These are phyloP conservation scores for Arctostaphylos glauca DNA, from an alignment of 148 eudicot species.

Conservation along the genomic window DNA sequence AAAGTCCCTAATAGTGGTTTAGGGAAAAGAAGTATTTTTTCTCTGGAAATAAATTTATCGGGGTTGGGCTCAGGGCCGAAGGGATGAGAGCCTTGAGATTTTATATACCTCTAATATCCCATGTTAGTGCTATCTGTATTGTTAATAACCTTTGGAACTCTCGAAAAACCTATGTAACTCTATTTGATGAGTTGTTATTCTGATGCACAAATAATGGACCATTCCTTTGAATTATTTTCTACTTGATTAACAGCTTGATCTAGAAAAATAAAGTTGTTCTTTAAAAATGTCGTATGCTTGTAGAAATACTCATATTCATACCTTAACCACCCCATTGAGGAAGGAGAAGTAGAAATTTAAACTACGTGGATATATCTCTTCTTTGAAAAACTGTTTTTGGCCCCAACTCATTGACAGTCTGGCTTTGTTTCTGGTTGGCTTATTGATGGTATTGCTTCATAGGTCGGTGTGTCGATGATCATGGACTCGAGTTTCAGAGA, in stretches of 20 bases:
- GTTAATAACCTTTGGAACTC: neutral
- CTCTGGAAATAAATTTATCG: neutral
- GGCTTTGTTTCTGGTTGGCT: neutral
- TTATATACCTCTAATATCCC: too few relatives aligned
- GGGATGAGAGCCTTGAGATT: neutral
- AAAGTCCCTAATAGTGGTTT: neutral
- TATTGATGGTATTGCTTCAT: neutral
- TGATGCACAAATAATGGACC: neutral
- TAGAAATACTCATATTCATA: too few relatives aligned
- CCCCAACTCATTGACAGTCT: neutral
- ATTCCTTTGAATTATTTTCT: neutral
- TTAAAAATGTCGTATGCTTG: too few relatives aligned
- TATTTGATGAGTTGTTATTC: too few relatives aligned
- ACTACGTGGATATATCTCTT: neutral
- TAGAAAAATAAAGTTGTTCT: too few relatives aligned
- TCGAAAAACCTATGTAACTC: too few relatives aligned
- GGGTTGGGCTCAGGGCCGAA: neutral
- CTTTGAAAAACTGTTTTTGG: neutral
- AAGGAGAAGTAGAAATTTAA: neutral
- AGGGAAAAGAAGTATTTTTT: neutral
- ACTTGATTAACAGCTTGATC: neutral
- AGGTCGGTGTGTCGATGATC: neutral
- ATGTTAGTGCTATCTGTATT: neutral
- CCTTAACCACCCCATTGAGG: neutral
- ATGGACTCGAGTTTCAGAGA: slow-evolving; percentile 14